Conservation (phyloP, 2,329 filamentous ascomycete genomes). For the Trichoderma breve region DNA sequence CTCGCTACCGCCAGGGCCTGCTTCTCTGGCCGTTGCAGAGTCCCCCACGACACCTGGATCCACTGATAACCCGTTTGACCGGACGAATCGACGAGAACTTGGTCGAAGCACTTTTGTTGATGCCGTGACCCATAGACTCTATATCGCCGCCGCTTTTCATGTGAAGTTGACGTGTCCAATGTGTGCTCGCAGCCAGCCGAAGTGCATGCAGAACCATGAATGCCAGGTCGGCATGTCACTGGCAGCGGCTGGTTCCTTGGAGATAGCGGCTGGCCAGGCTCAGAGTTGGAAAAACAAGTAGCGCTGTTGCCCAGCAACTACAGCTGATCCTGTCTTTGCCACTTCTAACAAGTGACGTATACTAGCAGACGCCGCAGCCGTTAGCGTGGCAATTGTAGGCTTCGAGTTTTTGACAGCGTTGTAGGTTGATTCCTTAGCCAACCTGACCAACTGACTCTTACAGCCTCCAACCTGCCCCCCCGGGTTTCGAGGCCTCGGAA, state of each 20-base stretch:
- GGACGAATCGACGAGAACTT: neutral
- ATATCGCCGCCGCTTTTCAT: neutral
- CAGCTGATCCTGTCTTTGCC: neutral
- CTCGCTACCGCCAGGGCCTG: slow-evolving; percentile 3
- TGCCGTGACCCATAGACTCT: neutral
- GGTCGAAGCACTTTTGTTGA: neutral
- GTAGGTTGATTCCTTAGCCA: neutral
- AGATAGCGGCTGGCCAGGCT: neutral
- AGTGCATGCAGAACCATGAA: neutral
- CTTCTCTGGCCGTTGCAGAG: neutral
- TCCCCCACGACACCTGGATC: neutral
- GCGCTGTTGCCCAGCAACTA: slow-evolving; percentile 1
- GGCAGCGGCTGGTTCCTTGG: neutral
- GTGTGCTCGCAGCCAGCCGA: neutral
- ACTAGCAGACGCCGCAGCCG: neutral
- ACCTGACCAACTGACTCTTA: neutral
- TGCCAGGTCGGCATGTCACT: slow-evolving; percentile 6
- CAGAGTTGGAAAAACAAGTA: neutral
- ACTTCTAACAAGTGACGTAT: neutral
- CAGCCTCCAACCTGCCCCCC: neutral
- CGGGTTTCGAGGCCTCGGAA: neutral
- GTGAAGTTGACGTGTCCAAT: neutral
- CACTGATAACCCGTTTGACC: slow-evolving; percentile 6
- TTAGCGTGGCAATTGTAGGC: neutral
- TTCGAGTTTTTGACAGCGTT: neutral